phyloP scores from a whole-genome alignment of 2,329 filamentous ascomycete genomes.

The Camillea tinctor region DNA sequence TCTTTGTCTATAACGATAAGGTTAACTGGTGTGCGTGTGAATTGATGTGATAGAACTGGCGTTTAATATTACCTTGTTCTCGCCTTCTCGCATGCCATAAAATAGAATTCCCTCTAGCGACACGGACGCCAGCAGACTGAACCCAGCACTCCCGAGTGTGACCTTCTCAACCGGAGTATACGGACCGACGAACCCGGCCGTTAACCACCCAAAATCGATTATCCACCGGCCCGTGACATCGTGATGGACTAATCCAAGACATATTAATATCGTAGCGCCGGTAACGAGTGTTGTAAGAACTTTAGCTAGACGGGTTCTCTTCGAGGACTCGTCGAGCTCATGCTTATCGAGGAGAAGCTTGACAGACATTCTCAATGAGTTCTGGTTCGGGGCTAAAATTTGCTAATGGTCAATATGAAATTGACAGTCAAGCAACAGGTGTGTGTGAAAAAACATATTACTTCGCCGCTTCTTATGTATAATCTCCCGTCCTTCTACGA shows the following conservation, averaged over 20 bases:
- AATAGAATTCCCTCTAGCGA: neutral
- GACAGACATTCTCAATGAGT: neutral
- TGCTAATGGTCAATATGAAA: too few relatives aligned
- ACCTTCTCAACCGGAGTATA: neutral
- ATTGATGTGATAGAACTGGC: neutral
- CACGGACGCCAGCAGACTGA: neutral
- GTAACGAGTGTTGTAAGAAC: neutral
- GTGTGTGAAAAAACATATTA: neutral
- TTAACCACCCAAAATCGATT: neutral
- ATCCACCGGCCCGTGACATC: neutral
- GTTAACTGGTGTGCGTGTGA: neutral
- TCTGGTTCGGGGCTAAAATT: neutral
- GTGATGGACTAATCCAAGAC: neutral
- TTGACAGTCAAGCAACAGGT: too few relatives aligned
- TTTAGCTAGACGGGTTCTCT: neutral
- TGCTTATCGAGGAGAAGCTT: neutral
- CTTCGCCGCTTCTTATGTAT: neutral
- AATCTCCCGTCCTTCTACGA: neutral
- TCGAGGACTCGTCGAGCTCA: neutral
- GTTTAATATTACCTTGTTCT: neutral
- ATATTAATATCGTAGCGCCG: neutral
- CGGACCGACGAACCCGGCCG: neutral
- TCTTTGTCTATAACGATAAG: neutral
- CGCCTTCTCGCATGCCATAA: neutral
- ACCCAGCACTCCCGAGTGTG: neutral